Conservation (phyloP, 192 early-diverging fungal genomes). For the Linnemannia zychae region DNA sequence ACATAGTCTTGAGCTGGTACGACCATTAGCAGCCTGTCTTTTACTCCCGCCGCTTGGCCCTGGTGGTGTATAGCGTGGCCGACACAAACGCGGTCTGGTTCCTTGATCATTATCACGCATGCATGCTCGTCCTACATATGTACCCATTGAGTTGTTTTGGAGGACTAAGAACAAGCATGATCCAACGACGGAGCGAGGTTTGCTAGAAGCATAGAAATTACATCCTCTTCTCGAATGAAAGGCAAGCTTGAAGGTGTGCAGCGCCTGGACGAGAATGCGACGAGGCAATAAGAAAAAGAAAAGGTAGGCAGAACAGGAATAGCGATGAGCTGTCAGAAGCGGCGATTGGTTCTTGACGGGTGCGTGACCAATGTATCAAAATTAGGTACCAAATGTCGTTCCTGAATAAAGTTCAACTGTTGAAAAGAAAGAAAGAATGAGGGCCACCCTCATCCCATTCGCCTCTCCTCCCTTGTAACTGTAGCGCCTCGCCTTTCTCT, state of each 20-base stretch:
- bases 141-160: neutral
- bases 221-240: too few species aligned
- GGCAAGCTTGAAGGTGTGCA: neutral
- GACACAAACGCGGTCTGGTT: too few species aligned
- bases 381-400: neutral
- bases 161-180: neutral
- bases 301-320: neutral
- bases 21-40: neutral
- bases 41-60: neutral
- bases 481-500: neutral
- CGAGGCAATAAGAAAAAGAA: conserved; percentile 9
- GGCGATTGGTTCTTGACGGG: conserved; percentile 11
- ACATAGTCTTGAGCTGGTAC: neutral
- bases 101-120: neutral
- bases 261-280: neutral
- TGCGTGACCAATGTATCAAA: neutral
- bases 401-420: neutral
- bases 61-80: neutral
- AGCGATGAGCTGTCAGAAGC: neutral
- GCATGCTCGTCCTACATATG: neutral
- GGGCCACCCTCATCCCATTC: neutral
- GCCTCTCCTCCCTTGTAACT: neutral
- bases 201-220: neutral
- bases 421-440: too few species aligned
- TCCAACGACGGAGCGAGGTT: neutral